Percentiles rank a stretch among this genome's conserved stretches.
phyloP scores from a whole-genome alignment of 1,284 basidiomycete genomes.

The Pseudomicrostroma phylloplanum region DNA sequence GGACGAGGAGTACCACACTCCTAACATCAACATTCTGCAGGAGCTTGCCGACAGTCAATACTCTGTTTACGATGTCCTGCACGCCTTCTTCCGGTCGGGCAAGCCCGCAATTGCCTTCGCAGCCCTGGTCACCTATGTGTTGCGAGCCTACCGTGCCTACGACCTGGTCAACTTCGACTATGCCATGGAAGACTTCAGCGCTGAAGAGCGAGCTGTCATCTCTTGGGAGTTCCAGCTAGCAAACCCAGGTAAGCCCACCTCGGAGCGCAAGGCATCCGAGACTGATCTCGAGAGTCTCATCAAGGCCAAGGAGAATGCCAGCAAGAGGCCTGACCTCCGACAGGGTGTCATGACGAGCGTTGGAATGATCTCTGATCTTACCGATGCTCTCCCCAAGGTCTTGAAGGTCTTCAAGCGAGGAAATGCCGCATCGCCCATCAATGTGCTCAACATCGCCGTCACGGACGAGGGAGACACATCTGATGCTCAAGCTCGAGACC shows the following conservation, averaged over 20 bases:
- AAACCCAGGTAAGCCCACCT: conserved; percentile 58
- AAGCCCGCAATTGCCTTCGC: conserved; percentile 72
- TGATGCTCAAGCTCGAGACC: conserved; percentile 72
- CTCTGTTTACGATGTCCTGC: conserved; percentile 94
- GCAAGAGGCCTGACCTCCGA: conserved; percentile 28
- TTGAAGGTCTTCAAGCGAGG: conserved; percentile 32
- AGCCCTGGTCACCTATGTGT: conserved; percentile 90
- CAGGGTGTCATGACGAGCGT: conserved; percentile 49
- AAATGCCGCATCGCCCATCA: conserved; percentile 26
- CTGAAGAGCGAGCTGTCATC: conserved; percentile 54
- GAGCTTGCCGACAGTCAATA: conserved; percentile 94
- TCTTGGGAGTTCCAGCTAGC: conserved; percentile 53
- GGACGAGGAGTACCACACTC: conserved; percentile 59
- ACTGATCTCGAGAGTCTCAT: conserved; percentile 41
- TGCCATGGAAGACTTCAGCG: conserved; percentile 63
- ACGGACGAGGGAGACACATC: conserved; percentile 65
- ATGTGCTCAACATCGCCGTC: conserved; percentile 70
- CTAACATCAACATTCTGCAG: conserved; percentile 76
- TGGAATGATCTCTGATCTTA: conserved; percentile 31
- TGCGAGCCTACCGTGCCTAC: conserved; percentile 93
- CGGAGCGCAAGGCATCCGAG: conserved; percentile 45
- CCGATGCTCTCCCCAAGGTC: conserved; percentile 35
- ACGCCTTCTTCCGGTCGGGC: conserved; percentile 73
- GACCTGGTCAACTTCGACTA: conserved; percentile 85
- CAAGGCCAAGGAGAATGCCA: conserved; percentile 27